These are phyloP conservation scores for Lactifluus hygrophoroides DNA, from an alignment of 768 basidiomycete species.

Conservation along the genomic window DNA sequence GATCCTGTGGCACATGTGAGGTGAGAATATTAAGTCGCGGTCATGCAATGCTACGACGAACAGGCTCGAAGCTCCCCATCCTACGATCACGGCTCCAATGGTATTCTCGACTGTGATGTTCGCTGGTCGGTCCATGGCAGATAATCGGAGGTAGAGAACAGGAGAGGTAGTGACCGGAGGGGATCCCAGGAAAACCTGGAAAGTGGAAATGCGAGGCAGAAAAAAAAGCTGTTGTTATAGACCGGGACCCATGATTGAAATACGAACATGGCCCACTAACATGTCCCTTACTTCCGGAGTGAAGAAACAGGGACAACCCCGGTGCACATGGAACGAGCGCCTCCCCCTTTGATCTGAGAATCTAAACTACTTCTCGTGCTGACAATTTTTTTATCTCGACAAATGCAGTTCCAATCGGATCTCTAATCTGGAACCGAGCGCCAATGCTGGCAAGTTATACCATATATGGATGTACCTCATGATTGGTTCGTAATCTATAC, in stretches of 20 bases:
- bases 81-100: constrained; percentile 14
- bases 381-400: background rate
- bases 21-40: background rate
- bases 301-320: background rate
- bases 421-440: background rate
- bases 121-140: background rate
- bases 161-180: background rate
- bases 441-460: background rate
- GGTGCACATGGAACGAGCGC: constrained; percentile 5
- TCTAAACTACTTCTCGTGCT: background rate
- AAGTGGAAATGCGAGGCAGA: background rate
- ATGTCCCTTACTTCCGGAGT: background rate
- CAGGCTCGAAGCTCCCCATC: constrained; percentile 18
- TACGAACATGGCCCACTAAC: background rate
- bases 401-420: background rate
- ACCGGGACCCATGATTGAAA: background rate
- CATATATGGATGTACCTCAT: background rate
- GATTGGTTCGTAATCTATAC: background rate
- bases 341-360: constrained; percentile 5
- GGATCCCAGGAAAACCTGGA: background rate
- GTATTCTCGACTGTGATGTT: constrained; percentile 13
- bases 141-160: background rate
- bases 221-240: background rate
- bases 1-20: background rate
- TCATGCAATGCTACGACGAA: constrained; percentile 3